Conservation (phyloP, 2,329 filamentous ascomycete genomes). For the Colletotrichum sp. region DNA sequence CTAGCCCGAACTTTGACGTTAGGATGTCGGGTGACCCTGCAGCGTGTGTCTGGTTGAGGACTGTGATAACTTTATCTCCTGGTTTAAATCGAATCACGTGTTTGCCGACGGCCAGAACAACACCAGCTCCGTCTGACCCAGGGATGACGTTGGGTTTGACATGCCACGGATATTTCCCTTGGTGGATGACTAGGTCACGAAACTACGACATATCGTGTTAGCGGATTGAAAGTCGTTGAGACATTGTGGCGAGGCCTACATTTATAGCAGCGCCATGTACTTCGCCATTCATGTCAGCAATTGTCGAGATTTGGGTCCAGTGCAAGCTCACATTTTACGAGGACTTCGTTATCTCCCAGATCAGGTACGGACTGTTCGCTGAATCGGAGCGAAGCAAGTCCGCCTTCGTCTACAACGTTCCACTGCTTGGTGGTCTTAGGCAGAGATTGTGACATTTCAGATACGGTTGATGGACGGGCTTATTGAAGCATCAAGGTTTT, state of each 20-base stretch:
- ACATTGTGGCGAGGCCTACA: neutral
- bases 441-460: neutral
- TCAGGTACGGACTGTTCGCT: neutral
- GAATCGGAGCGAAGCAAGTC: neutral
- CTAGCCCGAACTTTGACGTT: conserved; percentile 41
- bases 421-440: neutral
- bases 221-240: neutral
- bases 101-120: conserved; percentile 52
- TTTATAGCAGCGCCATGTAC: conserved; percentile 13
- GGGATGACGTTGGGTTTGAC: conserved; percentile 28
- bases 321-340: conserved; percentile 5
- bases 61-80: conserved; percentile 54
- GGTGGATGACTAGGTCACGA: conserved; percentile 6
- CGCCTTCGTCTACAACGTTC: neutral
- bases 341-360: conserved; percentile 11
- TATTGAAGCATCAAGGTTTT: no score
- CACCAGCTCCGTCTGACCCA: conserved; percentile 56
- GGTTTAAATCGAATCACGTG: conserved; percentile 53
- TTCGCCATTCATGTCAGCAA: conserved; percentile 50
- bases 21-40: conserved; percentile 42
- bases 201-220: neutral
- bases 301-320: conserved; percentile 39
- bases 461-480: neutral
- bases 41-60: conserved; percentile 27
- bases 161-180: conserved; percentile 37